Percentiles rank a stretch among this genome's conserved stretches.
Evolutionary conservation across 768 basidiomycete genomes (phyloP).

Genomic region (Pleurotus platypus): DNA sequence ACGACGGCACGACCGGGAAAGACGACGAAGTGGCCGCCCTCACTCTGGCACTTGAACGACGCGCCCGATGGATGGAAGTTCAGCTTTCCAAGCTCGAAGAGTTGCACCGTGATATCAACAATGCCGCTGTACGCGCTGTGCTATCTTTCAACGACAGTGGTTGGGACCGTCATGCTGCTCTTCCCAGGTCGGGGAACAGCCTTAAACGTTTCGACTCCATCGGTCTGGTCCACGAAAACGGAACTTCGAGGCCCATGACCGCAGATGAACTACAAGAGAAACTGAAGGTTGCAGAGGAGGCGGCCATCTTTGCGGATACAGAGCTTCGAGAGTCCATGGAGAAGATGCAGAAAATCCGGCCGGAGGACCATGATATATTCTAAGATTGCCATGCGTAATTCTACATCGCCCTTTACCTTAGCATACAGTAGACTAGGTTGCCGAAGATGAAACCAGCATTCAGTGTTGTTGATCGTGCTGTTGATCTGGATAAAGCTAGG

Average conservation of each 20-base stretch:
- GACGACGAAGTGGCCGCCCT: conserved; percentile 85
- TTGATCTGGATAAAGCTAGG: neutral
- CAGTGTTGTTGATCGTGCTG: neutral
- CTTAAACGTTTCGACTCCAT: conserved; percentile 66
- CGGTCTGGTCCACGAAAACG: conserved; percentile 49
- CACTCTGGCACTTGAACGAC: conserved; percentile 79
- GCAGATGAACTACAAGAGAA: conserved; percentile 75
- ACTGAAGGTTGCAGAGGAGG: conserved; percentile 65
- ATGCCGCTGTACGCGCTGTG: conserved; percentile 78
- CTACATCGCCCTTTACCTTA: neutral
- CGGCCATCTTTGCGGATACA: conserved; percentile 66
- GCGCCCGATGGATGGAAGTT: conserved; percentile 93
- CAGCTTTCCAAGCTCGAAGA: conserved; percentile 87
- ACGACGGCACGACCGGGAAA: conserved; percentile 52
- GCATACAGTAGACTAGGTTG: neutral
- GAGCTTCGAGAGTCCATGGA: conserved; percentile 77
- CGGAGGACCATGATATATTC: conserved; percentile 29
- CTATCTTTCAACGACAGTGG: conserved; percentile 82
- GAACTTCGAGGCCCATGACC: conserved; percentile 49
- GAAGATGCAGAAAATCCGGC: conserved; percentile 53
- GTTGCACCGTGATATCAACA: conserved; percentile 87
- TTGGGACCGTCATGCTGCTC: conserved; percentile 68
- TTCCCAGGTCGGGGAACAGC: conserved; percentile 70
- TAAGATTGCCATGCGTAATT: conserved; percentile 8
- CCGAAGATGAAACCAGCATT: neutral